Evolutionary conservation across 768 basidiomycete genomes (phyloP), one percentile per base, ranked within the genome.

Genomic region (Suillus decipiens): DNA sequence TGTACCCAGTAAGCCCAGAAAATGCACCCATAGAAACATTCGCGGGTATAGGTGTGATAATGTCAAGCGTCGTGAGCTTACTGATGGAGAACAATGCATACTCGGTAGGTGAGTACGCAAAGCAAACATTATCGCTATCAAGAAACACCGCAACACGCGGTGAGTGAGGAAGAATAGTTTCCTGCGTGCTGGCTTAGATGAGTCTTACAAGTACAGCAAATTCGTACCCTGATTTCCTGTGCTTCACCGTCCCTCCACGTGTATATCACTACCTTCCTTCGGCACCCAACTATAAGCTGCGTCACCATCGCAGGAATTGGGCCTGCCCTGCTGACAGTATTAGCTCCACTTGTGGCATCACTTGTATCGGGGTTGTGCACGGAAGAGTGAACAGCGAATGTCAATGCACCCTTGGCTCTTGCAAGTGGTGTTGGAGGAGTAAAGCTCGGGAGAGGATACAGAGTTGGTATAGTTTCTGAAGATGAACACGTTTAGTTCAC

Each of bases 181-280:
- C 96, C 92, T 96, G 43, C 12, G 63, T 17, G 24, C n/a, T 39
- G 24, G n/a, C 22, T 62, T 56, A 61, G 12, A 60, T 42, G 15
- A 34, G 24, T 51, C 41, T 7, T n/a, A 57, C 28, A 58, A 42
- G 24, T 55, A 61, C 17, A 41, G 17, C 24, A 51, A 14, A 6
- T 19, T 67, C 82, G 60, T 68, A 93, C 92, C 79, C 86, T 88
- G 56, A 81, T 73, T 48, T 87, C 88, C 66, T 92, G 87, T 31
- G 87, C 81, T 63, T 94, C 89, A 19, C 93, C 91, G 69, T 95
- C 93, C 65, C 84, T 88, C 90, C 95, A 96, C 9, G 86, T 84
- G 72, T 95, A 95, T 17, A 97, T 77, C 1, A 95, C 88, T 8
- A 92, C 85, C 72, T 89, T 93, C 66, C 94, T 83, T 65, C 90